Evolutionary conservation across 305 asterid genomes (phyloP).

Genomic region (Fraxinus angustifolia): DNA sequence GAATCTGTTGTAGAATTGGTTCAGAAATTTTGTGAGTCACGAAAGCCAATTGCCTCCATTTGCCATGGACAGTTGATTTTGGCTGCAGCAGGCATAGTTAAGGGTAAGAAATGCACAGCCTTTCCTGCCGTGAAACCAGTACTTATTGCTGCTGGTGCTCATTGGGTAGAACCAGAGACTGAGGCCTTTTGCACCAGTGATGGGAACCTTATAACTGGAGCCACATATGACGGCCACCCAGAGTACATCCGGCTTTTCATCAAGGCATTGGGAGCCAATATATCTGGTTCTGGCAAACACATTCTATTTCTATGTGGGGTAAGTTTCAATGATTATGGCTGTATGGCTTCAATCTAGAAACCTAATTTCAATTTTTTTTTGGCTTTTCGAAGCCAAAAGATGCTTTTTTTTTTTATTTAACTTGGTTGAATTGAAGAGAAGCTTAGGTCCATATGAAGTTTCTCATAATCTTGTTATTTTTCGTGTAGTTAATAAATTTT

Average conservation of each 20-base stretch:
- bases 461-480: neutral
- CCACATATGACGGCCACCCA: slow-evolving; percentile 78
- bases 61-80: slow-evolving; percentile 91
- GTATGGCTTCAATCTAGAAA: neutral
- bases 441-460: neutral
- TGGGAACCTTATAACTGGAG: slow-evolving; percentile 75
- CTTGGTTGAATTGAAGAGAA: neutral
- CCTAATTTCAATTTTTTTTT: neutral
- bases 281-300: slow-evolving; percentile 68
- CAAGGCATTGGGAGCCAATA: slow-evolving; percentile 78
- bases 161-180: slow-evolving; percentile 83
- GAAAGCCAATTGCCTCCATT: slow-evolving; percentile 69
- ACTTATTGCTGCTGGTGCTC: slow-evolving; percentile 80
- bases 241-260: slow-evolving; percentile 74
- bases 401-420: too few relatives aligned
- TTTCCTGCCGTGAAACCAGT: slow-evolving; percentile 67
- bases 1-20: slow-evolving; percentile 61
- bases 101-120: slow-evolving; percentile 79
- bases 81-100: slow-evolving; percentile 71
- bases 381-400: neutral
- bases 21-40: slow-evolving; percentile 40
- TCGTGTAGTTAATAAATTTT: neutral
- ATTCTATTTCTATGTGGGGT: slow-evolving; percentile 91
- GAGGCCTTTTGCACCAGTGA: slow-evolving; percentile 66
- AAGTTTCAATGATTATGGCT: slow-evolving; percentile 28